These are phyloP conservation scores for Salvia rosmarinus DNA, from an alignment of 257 asterid species.

Conservation along the genomic window DNA sequence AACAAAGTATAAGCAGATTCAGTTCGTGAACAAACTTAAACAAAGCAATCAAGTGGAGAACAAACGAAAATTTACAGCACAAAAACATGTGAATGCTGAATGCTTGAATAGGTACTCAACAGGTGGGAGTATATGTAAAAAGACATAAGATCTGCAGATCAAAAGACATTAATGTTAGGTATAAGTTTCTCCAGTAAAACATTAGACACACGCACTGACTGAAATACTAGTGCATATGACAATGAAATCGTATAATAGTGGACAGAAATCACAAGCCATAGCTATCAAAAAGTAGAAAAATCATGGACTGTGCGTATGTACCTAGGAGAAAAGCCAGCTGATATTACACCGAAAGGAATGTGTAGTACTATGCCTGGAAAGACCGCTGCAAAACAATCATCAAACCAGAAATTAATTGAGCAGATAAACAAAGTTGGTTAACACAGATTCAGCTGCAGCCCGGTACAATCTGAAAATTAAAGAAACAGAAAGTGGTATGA, in stretches of 20 bases:
- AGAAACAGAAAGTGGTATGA: neutral
- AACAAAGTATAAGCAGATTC: constrained; percentile 19
- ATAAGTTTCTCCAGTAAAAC: neutral
- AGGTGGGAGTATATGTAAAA: neutral
- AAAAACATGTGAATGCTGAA: neutral
- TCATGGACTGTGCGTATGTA: neutral
- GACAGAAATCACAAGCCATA: neutral
- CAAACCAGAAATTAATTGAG: neutral
- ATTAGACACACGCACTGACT: neutral
- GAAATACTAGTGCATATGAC: neutral
- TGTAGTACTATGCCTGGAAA: neutral
- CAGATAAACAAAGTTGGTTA: constrained; percentile 10
- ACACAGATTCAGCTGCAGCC: neutral
- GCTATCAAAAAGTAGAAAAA: neutral
- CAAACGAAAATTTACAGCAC: neutral
- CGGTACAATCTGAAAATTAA: neutral
- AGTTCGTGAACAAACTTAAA: constrained; percentile 12
- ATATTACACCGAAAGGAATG: neutral
- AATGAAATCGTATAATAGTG: too few species aligned
- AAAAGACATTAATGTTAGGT: neutral
- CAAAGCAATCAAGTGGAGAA: constrained; percentile 12
- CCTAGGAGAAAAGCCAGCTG: constrained; percentile 12
- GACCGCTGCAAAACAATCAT: constrained; percentile 15
- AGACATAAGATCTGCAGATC: constrained; percentile 3
- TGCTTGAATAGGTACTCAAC: neutral